Evolutionary conservation across 1,139 yeast genomes (phyloP).

Genomic region (Pneumocystis murina): DNA sequence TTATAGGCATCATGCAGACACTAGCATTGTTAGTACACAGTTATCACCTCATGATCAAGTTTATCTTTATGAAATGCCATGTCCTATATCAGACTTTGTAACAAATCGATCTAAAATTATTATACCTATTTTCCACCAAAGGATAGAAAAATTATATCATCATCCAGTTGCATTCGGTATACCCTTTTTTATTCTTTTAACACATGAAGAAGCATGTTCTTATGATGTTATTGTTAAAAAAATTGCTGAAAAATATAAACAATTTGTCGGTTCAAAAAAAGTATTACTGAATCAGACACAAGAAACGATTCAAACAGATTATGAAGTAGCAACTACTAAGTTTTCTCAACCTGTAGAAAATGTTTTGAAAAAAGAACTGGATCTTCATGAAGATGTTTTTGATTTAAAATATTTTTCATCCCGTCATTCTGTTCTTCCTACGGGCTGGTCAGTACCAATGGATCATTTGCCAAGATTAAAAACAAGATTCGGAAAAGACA

Average conservation of each 20-base stretch:
- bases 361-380: background rate
- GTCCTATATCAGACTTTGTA: slow-evolving; percentile 18
- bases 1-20: slow-evolving; percentile 53
- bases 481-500: background rate
- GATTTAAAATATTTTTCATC: background rate
- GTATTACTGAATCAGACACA: background rate
- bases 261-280: slow-evolving; percentile 13
- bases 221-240: slow-evolving; percentile 44
- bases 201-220: slow-evolving; percentile 34
- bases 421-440: background rate
- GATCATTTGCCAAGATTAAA: background rate
- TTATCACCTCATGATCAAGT: slow-evolving; percentile 47
- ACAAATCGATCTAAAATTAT: slow-evolving; percentile 1
- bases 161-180: slow-evolving; percentile 36
- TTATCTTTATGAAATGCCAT: slow-evolving; percentile 52
- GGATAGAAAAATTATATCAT: slow-evolving; percentile 12
- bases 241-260: slow-evolving; percentile 21
- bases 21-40: slow-evolving; percentile 50
- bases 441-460: background rate
- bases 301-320: background rate
- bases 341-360: background rate
- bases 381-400: background rate
- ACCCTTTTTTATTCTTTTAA: slow-evolving; percentile 56
- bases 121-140: slow-evolving; percentile 13
- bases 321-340: background rate